Base-by-base conservation (phyloP, 805 yeast species). In the Sugiyamaella chiloensis region DNA sequence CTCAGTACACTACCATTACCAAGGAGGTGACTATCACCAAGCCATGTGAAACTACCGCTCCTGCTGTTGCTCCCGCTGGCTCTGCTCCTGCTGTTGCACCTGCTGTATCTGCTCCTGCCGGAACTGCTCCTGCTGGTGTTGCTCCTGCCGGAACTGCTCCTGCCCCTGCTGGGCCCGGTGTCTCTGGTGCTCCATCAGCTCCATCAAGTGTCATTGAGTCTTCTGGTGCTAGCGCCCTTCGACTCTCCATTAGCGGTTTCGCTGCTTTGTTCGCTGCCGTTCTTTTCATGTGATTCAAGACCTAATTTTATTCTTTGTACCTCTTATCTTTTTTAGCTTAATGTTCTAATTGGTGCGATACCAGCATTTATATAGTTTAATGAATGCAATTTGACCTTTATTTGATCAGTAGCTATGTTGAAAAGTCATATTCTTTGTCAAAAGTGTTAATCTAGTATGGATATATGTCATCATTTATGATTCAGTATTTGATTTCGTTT, bases 221-320 rank as follows among this genome's bases (percentile, higher is more conserved):
- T 11, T 39, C 42, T n/a, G 27, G 30, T 24, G 26, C 42, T 19
- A 24, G 27, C 42, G 11, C 42, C 24, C 23, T 34, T 5, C 14
- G 7, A 21, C 12, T 12, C 11, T 34, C 37, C 37, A 12, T 34
- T 21, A 34, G 37, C 20, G 37, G 21, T 14, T 34, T 34, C 19
- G 20, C 37, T 34, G 14, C 5, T 34, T 19, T 34, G 20, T 7
- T 34, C 20, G 37, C 37, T 34, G 37, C 37, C 20, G 37, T 34
- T 34, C 37, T 34, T 34, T 34, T 34, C 21, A 34, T 34, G 37
- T 34, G 37, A 34, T 34, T 31, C 19, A 19, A 34, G 37, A 34
- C 37, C 20, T 16, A 9, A 19, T 16, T 34, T 34, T 16, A n/a
- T 34, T 34, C 16, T 6, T 14, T 21, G 9, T 6, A n/a, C 37